Base-by-base conservation (phyloP, 1,139 yeast genomes). In the Scheffersomyces cryptocercus region DNA sequence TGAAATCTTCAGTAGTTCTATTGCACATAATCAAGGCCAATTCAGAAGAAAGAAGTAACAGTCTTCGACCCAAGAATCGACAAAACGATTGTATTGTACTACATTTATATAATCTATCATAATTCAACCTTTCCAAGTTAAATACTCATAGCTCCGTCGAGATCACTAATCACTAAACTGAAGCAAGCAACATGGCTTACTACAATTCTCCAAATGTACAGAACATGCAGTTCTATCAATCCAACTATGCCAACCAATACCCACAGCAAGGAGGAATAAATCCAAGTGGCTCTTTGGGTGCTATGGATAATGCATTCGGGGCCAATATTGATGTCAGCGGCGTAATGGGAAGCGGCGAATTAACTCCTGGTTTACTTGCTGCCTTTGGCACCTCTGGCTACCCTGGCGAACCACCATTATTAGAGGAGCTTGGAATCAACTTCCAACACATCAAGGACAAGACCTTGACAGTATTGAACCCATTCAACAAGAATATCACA, bases 321-420 rank as follows among this genome's bases (percentile, higher is more conserved):
- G 55, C 64, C 9, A 65, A 64, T 43, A 64, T 68, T 34, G 76
- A 72, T 46, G 81, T 77, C 11, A 59, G 73, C 29, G 82, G 82
- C 0, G 62, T 65, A 28, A 71, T 77, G 73, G 82, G 81, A 3
- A 74, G 67, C 33, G 75, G 75, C 24, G 82, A 84, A 44, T 72
- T 93, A 38, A 77, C 90, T 1, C 72, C 82, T 0, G 99, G 99
- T 0, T 61, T 90, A 40, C 67, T 95, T 14, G 96, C 97, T 4
- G 99, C 99, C 0, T 85, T 95, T 60, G 90, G 97, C 2, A 87
- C 97, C 0, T 77, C 88, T 0, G 99, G 99, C 0, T 93, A 93
- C 61, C 84, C 96, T 0, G 95, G 91, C 24, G 99, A 93, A 62
- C 95, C 96, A 0, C 93, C 98, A 1, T 70, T 93, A 42, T 71